Evolutionary conservation across 495 filamentous ascomycete genomes (phyloP).

Genomic region (Podospora pseudoanserina): DNA sequence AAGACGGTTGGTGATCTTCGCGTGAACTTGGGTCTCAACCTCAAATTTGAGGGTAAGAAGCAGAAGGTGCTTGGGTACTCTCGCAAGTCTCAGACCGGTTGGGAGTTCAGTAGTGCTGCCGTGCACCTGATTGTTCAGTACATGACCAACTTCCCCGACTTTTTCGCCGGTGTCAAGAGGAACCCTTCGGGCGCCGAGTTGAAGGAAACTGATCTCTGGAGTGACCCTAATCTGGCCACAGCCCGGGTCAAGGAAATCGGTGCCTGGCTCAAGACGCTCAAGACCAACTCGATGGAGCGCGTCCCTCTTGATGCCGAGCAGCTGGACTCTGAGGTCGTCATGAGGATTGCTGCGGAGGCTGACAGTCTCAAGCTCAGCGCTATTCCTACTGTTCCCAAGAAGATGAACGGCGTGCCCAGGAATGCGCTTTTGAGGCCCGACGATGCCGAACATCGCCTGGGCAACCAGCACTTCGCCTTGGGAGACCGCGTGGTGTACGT

Average conservation of each 20-base stretch:
- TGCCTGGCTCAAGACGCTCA: conserved; percentile 83
- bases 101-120: conserved; percentile 91
- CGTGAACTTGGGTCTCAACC: conserved; percentile 87
- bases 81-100: conserved; percentile 74
- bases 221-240: conserved; percentile 59
- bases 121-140: conserved; percentile 76
- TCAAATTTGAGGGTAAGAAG: conserved; percentile 95
- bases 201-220: conserved; percentile 79
- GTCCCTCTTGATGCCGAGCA: conserved; percentile 95
- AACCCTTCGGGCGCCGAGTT: conserved; percentile 51
- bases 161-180: conserved; percentile 79
- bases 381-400: conserved; percentile 42
- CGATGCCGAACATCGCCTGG: conserved; percentile 86
- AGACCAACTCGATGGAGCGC: conserved; percentile 85
- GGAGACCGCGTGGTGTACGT: conserved; percentile 93
- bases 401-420: conserved; percentile 75
- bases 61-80: conserved; percentile 96
- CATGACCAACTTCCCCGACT: conserved; percentile 91
- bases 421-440: conserved; percentile 83
- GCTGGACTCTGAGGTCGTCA: conserved; percentile 84
- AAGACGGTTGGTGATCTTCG: conserved; percentile 67
- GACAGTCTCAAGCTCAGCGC: conserved; percentile 53
- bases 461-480: conserved; percentile 76
- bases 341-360: conserved; percentile 72
- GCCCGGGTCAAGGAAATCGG: conserved; percentile 80